These are phyloP conservation scores for Auricularia cornea DNA, from an alignment of 768 basidiomycete species.

Conservation along the genomic window DNA sequence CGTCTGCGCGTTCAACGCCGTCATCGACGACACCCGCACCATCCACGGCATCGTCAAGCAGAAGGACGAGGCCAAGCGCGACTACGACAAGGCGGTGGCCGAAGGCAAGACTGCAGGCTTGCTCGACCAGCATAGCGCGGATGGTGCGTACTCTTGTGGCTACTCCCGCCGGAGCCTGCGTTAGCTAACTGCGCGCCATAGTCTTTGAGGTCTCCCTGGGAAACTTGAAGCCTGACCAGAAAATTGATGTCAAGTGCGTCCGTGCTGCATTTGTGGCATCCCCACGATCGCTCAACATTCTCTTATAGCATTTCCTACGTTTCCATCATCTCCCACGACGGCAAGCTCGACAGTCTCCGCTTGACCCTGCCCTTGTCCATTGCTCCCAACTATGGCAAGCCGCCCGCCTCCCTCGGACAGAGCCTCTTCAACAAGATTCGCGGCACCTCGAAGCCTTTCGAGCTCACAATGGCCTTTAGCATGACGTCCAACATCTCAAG, in stretches of 20 bases:
- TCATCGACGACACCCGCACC: constrained; percentile 33
- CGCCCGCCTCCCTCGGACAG: background rate
- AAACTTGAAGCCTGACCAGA: background rate
- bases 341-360: constrained; percentile 5
- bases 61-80: constrained; percentile 33
- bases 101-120: constrained; percentile 37
- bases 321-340: constrained; percentile 3
- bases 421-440: background rate
- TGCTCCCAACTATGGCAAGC: constrained; percentile 8
- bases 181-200: too few relatives aligned
- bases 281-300: background rate
- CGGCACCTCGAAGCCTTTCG: constrained; percentile 5
- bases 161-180: too few relatives aligned
- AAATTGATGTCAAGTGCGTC: background rate
- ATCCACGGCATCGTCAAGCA: constrained; percentile 44
- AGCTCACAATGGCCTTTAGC: constrained; percentile 9
- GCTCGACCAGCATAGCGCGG: constrained; percentile 26
- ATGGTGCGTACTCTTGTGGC: too few relatives aligned
- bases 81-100: constrained; percentile 33
- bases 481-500: constrained; percentile 9
- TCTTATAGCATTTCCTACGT: background rate
- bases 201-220: background rate
- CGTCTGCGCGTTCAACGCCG: constrained; percentile 47
- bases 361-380: constrained; percentile 9
- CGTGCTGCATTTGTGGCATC: background rate